Base-by-base conservation (phyloP, 106 monocot species). In the Apostasia shenzhenica region DNA sequence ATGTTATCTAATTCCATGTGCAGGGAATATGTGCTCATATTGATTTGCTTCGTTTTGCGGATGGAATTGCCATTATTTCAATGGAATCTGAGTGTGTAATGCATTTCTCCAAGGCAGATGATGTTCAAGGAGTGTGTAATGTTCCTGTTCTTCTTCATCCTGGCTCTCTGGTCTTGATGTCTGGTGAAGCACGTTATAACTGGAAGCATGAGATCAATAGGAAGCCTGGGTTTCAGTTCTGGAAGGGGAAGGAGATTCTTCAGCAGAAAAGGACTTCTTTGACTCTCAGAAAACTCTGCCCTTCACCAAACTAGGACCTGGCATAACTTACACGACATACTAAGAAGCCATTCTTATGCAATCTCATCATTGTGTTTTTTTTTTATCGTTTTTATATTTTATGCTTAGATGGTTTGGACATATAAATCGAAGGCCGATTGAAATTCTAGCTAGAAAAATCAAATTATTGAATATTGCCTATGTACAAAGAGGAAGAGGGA, bases 161-260 rank as follows among this genome's bases (percentile, higher is more conserved):
- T 12, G 99, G 99, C 14, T 93, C 99, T 1, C 75, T 99, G 14
- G 54, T 93, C 55, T 68, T 93, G 53, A 83, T 99, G 85, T 84
- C 79, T 1, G 93, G 93, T 2, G 90, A 99, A 62, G 99, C 93
- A 4, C 78, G 99, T 8, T 99, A 93, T 75, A 53, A 69, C 3
- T 99, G 99, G 99, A 85, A 87, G 73, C 99, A 99, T 55, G 99
- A 88, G 77, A 99, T 99, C 67, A 88, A 99, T 68, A 81, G 99
- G 1, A 79, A 80, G 64, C 69, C 85, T 0, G 85, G 87, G 4
- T 84, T 76, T 68, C 99, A 99, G 71, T 42, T 78, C 1, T 93
- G 90, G 92, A 74, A 78, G 13, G 92, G 90, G 10, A 58, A 73
- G 73, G 97, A 99, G 69, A 76, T 99, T 38, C 55, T 58, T n/a